Base-by-base conservation (phyloP, 140 eudicot species). In the Stevia rebaudiana region DNA sequence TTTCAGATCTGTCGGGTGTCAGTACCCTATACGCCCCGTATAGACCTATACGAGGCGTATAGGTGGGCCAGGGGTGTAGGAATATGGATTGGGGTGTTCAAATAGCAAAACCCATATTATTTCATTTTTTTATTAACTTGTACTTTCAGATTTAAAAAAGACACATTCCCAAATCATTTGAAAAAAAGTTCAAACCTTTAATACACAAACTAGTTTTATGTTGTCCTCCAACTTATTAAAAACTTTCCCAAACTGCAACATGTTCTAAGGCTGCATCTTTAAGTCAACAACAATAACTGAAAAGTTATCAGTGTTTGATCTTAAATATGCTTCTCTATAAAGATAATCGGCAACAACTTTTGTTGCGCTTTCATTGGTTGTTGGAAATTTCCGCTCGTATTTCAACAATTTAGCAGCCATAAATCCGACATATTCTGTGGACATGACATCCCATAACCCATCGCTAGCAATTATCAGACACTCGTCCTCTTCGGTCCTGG, bases 381-480 rank as follows among this genome's bases (percentile, higher is more conserved):
- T 16, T 47, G n/a, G 23, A 3, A 16, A 9, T n/a, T 25, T 16
- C 2, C 68, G 52, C 67, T 55, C 49, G 23, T 12, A 65, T 42
- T 25, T 47, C 63, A 75, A 25, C 39, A 61, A 9, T 25, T 39
- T 16, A 18, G 61, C 41, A 19, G 76, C 85, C n/a, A 71, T 39
- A 12, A 23, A 28, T 44, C 81, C 77, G 5, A 68, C 74, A 40
- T 13, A 2, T 9, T 66, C 41, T 16, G 53, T 51, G 1, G 90
- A 69, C 83, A 92, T 82, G 4, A 92, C 98, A 28, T 92, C 98
- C 98, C 98, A 92, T 72, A 92, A 67, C 2, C 98, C 99, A 31
- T 92, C 99, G 49, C 86, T 88, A 5, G 99, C 97, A 61, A 92
- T 75, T 39, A 92, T 73, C 23, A 92, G 90, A 61, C 95, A 83